Conservation (phyloP, 768 basidiomycete genomes). For the Fomitopsis pulvina region DNA sequence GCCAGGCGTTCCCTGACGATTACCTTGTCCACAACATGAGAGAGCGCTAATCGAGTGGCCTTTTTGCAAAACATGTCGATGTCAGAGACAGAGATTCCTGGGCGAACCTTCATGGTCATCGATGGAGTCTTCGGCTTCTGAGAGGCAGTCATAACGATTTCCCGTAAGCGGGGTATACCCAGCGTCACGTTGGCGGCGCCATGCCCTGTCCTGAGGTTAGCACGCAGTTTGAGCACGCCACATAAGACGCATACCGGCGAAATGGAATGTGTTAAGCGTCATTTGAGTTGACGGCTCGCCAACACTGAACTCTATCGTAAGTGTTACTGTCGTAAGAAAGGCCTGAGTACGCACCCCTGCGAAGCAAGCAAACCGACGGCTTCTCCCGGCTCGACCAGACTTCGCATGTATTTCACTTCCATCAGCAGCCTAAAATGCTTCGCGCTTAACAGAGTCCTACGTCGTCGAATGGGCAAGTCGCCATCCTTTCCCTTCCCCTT, state of each 20-base stretch:
- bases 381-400: conserved; percentile 94
- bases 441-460: conserved; percentile 39
- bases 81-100: conserved; percentile 43
- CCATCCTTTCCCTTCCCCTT: conserved; percentile 35
- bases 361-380: conserved; percentile 97
- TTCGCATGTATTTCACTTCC: conserved; percentile 89
- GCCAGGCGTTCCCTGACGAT: conserved; percentile 73
- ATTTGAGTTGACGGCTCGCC: conserved; percentile 99
- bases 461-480: conserved; percentile 34
- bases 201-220: conserved; percentile 53
- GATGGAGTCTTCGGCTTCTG: conserved; percentile 95
- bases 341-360: conserved; percentile 65
- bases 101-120: conserved; percentile 77
- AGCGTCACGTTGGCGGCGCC: conserved; percentile 99
- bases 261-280: conserved; percentile 99
- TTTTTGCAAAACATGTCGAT: conserved; percentile 82
- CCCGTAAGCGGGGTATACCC: conserved; percentile 96
- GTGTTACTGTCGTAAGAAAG: not conserved
- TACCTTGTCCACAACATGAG: conserved; percentile 82
- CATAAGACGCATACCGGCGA: conserved; percentile 62
- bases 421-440: conserved; percentile 75
- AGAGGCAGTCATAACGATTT: conserved; percentile 99
- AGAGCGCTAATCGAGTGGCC: conserved; percentile 77
- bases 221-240: too few relatives aligned
- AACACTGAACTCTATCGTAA: conserved; percentile 46